Conservation (phyloP, 805 yeast species). For the Suhomyces canberraensis region DNA sequence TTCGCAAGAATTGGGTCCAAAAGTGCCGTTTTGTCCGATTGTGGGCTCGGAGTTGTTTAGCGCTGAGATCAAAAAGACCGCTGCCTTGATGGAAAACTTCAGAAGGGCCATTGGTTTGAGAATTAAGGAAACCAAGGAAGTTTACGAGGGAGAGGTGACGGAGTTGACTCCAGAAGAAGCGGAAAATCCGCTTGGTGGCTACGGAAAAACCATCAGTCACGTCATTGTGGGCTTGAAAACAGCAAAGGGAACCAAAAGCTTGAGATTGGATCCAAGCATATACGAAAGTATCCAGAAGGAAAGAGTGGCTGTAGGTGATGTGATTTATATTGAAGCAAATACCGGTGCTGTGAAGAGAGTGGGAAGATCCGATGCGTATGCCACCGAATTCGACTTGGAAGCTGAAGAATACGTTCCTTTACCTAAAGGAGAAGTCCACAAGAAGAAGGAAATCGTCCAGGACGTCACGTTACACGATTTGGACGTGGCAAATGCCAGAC, state of each 20-base stretch:
- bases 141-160: slow-evolving; percentile 96
- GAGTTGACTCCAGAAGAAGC: slow-evolving; percentile 95
- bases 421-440: slow-evolving; percentile 98
- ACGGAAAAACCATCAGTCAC: slow-evolving; percentile 93
- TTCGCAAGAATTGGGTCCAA: slow-evolving; percentile 93
- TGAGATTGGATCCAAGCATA: slow-evolving; percentile 86
- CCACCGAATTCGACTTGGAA: slow-evolving; percentile 96
- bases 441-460: slow-evolving; percentile 96
- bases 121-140: slow-evolving; percentile 95
- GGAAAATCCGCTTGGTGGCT: slow-evolving; percentile 95
- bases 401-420: slow-evolving; percentile 98
- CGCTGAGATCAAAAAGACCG: slow-evolving; percentile 97
- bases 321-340: slow-evolving; percentile 93
- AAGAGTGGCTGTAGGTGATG: slow-evolving; percentile 92
- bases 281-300: slow-evolving; percentile 95
- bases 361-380: slow-evolving; percentile 97
- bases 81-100: slow-evolving; percentile 93
- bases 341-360: slow-evolving; percentile 97
- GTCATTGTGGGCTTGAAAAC: slow-evolving; percentile 92
- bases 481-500: slow-evolving; percentile 94
- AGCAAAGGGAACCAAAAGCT: slow-evolving; percentile 85
- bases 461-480: slow-evolving; percentile 95
- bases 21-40: slow-evolving; percentile 96
- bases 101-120: slow-evolving; percentile 94
- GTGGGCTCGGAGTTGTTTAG: slow-evolving; percentile 93